A percentile compares a stretch with the other conserved stretches of the same genome.
These are phyloP conservation scores for Labyrinthula sp. DNA, from an alignment of 352 stramenopile genomes.

Conservation along the genomic window DNA sequence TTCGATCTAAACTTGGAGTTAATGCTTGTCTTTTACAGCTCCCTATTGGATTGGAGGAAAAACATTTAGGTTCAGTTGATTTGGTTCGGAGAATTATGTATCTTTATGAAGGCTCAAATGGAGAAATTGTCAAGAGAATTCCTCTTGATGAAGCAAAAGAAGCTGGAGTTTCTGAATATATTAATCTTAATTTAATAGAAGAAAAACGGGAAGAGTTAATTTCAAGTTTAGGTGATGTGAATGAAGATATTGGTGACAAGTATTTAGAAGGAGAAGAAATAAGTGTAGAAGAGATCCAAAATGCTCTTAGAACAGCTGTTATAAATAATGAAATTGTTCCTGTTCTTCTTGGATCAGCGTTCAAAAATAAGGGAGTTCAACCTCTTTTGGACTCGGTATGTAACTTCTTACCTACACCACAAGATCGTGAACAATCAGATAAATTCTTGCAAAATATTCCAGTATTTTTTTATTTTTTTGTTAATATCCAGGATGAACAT, in stretches of 20 bases:
- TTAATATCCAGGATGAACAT: slow-evolving; percentile 77
- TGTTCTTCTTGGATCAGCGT: slow-evolving; percentile 94
- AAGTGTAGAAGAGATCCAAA: slow-evolving; percentile 61
- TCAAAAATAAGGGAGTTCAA: slow-evolving; percentile 57
- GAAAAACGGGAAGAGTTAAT: slow-evolving; percentile 49
- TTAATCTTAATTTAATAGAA: slow-evolving; percentile 34
- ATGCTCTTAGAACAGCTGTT: slow-evolving; percentile 74
- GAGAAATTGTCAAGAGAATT: slow-evolving; percentile 53
- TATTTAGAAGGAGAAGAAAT: slow-evolving; percentile 94
- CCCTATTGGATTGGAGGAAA: slow-evolving; percentile 82
- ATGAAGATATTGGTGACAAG: slow-evolving; percentile 94
- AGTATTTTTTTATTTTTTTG: slow-evolving; percentile 87
- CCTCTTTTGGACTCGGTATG: slow-evolving; percentile 90
- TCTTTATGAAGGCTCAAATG: slow-evolving; percentile 67
- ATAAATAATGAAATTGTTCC: slow-evolving; percentile 92
- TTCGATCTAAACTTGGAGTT: slow-evolving; percentile 82
- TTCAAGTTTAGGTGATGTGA: slow-evolving; percentile 75
- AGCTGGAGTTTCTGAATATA: too few relatives aligned
- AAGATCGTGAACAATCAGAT: slow-evolving; percentile 68
- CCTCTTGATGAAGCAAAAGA: slow-evolving; percentile 67
- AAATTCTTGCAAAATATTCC: too few relatives aligned
- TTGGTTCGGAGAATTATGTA: slow-evolving; percentile 68
- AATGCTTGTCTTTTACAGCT: slow-evolving; percentile 86
- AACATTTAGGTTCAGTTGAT: slow-evolving; percentile 83
- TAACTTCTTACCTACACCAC: slow-evolving; percentile 79